Evolutionary conservation across 176 grass and related monocot species (phyloP).

Genomic region (Tillandsia leiboldiana): DNA sequence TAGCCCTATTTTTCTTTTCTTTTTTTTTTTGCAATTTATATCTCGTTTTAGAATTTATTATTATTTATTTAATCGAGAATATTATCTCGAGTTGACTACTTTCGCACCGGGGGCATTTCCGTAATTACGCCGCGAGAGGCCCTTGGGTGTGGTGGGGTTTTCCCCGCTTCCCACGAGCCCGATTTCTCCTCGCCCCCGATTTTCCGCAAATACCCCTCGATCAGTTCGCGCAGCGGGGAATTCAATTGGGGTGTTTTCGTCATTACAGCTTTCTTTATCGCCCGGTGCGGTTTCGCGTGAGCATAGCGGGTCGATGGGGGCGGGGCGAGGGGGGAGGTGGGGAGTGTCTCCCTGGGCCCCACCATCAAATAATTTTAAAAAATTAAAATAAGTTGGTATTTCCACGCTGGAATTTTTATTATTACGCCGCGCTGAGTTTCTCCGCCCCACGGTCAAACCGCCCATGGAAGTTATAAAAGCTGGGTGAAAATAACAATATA

Average conservation of each 20-base stretch:
- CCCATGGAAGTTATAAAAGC: background rate
- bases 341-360: background rate
- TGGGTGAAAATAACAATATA: background rate
- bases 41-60: background rate
- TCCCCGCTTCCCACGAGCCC: no score
- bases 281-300: conserved; percentile 35
- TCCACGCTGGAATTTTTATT: no score
- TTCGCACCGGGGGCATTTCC: background rate
- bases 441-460: background rate
- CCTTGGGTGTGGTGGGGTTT: background rate
- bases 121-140: conserved; percentile 21
- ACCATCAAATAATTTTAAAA: no score
- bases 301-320: conserved; percentile 11
- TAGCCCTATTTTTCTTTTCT: background rate
- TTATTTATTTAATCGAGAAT: background rate
- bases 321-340: background rate
- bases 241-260: conserved; percentile 2
- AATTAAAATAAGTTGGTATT: no score
- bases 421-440: background rate
- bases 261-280: conserved; percentile 11
- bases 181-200: no score
- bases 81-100: conserved; percentile 17
- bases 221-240: no score
- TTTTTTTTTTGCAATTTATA: background rate
- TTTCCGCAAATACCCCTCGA: no score